A percentile compares a stretch with the other conserved stretches of the same genome.
Evolutionary conservation across 352 stramenopile genomes (phyloP).

Genomic region (Pythium phragmiticola): DNA sequence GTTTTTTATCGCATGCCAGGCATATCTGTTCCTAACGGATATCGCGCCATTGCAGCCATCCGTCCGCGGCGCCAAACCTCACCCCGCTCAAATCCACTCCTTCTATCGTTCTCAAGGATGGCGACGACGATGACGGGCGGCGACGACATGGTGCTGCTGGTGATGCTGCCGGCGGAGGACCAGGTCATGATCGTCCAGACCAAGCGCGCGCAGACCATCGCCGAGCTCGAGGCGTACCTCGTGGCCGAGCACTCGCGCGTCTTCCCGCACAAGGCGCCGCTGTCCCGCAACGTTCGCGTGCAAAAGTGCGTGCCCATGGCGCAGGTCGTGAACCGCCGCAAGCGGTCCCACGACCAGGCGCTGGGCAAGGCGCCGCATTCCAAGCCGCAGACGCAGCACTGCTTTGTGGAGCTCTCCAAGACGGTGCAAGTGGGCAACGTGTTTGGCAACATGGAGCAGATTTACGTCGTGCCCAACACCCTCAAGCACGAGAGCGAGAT

Average conservation of each 20-base stretch:
- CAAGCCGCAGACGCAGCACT: constrained; percentile 28
- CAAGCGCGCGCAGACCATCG: constrained; percentile 41
- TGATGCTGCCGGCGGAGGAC: constrained; percentile 64
- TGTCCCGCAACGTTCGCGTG: constrained; percentile 56
- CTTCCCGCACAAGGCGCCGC: constrained; percentile 47
- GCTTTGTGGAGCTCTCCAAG: constrained; percentile 76
- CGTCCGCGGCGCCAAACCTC: neutral
- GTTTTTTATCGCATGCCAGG: too few species aligned
- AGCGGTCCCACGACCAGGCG: constrained; percentile 28
- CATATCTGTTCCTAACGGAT: neutral
- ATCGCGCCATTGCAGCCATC: neutral
- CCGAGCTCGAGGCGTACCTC: constrained; percentile 62
- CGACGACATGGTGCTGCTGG: constrained; percentile 68
- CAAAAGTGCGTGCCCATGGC: constrained; percentile 67
- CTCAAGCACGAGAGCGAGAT: constrained; percentile 6
- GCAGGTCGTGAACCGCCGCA: constrained; percentile 50
- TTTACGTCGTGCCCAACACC: constrained; percentile 52
- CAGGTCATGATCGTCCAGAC: constrained; percentile 69
- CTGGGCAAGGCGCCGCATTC: constrained; percentile 6
- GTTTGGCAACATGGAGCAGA: constrained; percentile 78
- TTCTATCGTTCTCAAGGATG: neutral
- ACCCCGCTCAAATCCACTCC: neutral
- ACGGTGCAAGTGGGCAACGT: constrained; percentile 75
- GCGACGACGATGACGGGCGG: neutral
- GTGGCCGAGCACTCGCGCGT: constrained; percentile 60